Evolutionary conservation across 441 rosid genomes (phyloP).

Genomic region (Croton laevigatus): DNA sequence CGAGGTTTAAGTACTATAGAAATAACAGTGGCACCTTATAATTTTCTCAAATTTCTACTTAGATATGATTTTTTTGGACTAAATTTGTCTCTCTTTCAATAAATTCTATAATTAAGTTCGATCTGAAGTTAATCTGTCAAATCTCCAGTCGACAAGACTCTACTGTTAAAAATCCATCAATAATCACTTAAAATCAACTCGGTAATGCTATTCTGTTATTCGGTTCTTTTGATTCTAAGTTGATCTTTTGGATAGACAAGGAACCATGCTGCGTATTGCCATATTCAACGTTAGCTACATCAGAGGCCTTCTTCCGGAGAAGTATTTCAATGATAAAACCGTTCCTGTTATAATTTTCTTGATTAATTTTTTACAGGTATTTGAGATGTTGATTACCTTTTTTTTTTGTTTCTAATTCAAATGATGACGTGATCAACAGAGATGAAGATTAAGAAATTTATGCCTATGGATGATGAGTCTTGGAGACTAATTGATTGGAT

Average conservation of each 20-base stretch:
- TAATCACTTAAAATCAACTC: background rate
- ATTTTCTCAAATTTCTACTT: background rate
- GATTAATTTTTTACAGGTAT: background rate
- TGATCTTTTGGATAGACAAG: slow-evolving; percentile 37
- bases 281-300: slow-evolving; percentile 95
- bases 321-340: slow-evolving; percentile 88
- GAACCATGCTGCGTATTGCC: slow-evolving; percentile 88
- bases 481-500: slow-evolving; percentile 95
- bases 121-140: background rate
- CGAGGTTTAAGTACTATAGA: no score
- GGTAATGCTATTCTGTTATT: background rate
- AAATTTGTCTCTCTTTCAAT: background rate
- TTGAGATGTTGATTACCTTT: background rate
- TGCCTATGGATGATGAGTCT: slow-evolving; percentile 96
- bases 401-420: slow-evolving; percentile 15
- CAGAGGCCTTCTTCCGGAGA: slow-evolving; percentile 94
- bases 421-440: slow-evolving; percentile 39
- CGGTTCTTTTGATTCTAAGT: background rate
- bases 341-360: slow-evolving; percentile 56
- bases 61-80: background rate
- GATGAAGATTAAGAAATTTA: slow-evolving; percentile 94
- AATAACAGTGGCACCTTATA: no score
- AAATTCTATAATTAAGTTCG: background rate
- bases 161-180: background rate
- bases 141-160: background rate